Evolutionary conservation across 352 stramenopile genomes (phyloP), one percentile per base, ranked within the genome.

Genomic region (Pythium brachiatum): DNA sequence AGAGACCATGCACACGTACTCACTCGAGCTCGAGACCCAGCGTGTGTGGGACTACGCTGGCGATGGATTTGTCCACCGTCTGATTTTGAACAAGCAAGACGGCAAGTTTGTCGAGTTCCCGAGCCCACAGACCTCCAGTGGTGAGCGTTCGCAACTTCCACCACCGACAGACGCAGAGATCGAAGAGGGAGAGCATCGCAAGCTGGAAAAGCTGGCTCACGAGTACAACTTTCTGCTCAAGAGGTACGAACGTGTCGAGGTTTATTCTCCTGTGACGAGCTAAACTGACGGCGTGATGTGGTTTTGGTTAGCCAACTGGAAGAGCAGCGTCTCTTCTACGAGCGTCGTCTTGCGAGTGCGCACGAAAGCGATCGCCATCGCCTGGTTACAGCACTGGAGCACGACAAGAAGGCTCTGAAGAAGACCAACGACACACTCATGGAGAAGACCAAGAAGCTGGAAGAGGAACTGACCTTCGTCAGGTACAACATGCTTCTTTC

Each of bases 141-240:
- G 81, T 53, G 75, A 92, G 69, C 75, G 81, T 9, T 90, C 82
- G n/a, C 81, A 89, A 60, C 72, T 77, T 29, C 82, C 83, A 11
- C 83, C 83, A 9, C 69, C 68, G 5, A 90, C 81, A 16, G 70
- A 76, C 7, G 84, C 77, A 8, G 83, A 97, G 62, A 88, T 98
- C 55, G 93, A 97, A 64, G 93, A 97, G 69, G 79, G 87, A 1
- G 81, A 98, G 48, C 95, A 98, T 73, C 76, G 80, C 12, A 99
- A 99, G 75, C 78, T 98, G 12, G 96, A 99, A 68, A 97, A 96
- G 39, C 89, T 98, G 36, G 95, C 95, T 0, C 78, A 90, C 34
- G 94, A 99, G 79, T 99, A 99, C 74, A 98, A 98, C 51, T 96
- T 95, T 44, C 63, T 99, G 41, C 72, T 99, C 26, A 98, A 97